Conservation (phyloP, 768 basidiomycete genomes). For the Termitomyces bulborhizus region DNA sequence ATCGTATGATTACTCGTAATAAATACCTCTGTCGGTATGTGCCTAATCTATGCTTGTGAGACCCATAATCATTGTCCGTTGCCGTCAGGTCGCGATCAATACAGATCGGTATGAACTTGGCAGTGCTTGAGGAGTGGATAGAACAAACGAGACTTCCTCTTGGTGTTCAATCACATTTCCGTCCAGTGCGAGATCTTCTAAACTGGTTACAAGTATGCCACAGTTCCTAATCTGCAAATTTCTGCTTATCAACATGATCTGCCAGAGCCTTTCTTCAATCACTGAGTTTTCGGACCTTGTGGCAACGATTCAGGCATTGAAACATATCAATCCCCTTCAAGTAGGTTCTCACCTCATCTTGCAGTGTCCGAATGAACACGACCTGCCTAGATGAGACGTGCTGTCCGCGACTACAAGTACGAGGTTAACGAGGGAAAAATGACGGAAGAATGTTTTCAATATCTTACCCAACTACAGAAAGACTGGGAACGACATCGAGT, state of each 20-base stretch:
- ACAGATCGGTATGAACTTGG: slow-evolving; percentile 85
- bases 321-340: slow-evolving; percentile 87
- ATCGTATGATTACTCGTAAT: slow-evolving; percentile 82
- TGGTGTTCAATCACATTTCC: slow-evolving; percentile 75
- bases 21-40: slow-evolving; percentile 86
- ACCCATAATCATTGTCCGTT: not conserved
- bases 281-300: slow-evolving; percentile 84
- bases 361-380: not conserved
- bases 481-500: slow-evolving; percentile 95
- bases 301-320: slow-evolving; percentile 84
- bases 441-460: slow-evolving; percentile 94
- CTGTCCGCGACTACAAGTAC: slow-evolving; percentile 88
- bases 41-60: not conserved
- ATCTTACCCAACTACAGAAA: slow-evolving; percentile 90
- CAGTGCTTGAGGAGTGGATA: slow-evolving; percentile 88
- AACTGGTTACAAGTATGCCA: slow-evolving; percentile 74
- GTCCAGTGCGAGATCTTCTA: slow-evolving; percentile 76
- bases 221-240: not conserved
- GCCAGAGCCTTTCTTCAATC: slow-evolving; percentile 80
- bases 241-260: not conserved
- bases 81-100: slow-evolving; percentile 67
- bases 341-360: slow-evolving; percentile 24
- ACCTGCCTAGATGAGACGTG: slow-evolving; percentile 70
- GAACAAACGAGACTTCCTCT: slow-evolving; percentile 72
- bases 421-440: slow-evolving; percentile 90